A percentile compares a stretch with the other conserved stretches of the same genome.
Conservation (phyloP, 164 flowering plant species). For the Sextonia rubra region DNA sequence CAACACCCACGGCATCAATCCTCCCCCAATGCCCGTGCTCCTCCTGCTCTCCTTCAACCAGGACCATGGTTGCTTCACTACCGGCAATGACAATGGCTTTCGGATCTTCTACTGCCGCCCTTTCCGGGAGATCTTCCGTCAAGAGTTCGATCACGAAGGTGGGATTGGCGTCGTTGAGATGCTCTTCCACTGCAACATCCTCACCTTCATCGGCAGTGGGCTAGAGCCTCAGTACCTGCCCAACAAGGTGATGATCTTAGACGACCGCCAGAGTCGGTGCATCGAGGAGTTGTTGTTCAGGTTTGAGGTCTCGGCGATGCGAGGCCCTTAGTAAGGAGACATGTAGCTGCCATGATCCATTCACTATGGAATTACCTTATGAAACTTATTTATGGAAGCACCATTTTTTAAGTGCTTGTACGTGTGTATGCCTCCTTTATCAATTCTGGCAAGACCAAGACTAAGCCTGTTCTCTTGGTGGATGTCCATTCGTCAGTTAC, state of each 20-base stretch:
- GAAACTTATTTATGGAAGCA: too few species aligned
- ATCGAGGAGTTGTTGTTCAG: constrained; percentile 73
- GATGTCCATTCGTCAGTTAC: too few species aligned
- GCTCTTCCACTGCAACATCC: constrained; percentile 66
- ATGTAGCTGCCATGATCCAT: too few species aligned
- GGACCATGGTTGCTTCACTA: constrained; percentile 61
- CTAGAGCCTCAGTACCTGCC: constrained; percentile 48
- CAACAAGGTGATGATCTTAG: constrained; percentile 68
- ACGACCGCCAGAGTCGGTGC: constrained; percentile 51
- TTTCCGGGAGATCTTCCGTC: constrained; percentile 47
- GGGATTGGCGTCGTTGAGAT: constrained; percentile 42
- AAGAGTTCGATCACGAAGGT: constrained; percentile 34
- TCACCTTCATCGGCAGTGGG: constrained; percentile 67
- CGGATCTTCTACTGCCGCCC: constrained; percentile 64
- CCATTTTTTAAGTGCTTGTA: too few species aligned
- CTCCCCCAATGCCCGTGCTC: constrained; percentile 22
- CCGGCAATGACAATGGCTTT: constrained; percentile 54
- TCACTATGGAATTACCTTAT: too few species aligned
- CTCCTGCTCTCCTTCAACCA: constrained; percentile 69
- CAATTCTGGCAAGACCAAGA: too few species aligned
- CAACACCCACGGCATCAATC: not conserved
- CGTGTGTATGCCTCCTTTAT: too few species aligned
- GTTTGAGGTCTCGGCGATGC: constrained; percentile 54
- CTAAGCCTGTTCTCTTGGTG: too few species aligned
- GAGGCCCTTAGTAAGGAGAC: constrained; percentile 1